These are phyloP conservation scores for Colletotrichum sp. DNA, from an alignment of 2,329 filamentous ascomycete genomes.

Conservation along the genomic window DNA sequence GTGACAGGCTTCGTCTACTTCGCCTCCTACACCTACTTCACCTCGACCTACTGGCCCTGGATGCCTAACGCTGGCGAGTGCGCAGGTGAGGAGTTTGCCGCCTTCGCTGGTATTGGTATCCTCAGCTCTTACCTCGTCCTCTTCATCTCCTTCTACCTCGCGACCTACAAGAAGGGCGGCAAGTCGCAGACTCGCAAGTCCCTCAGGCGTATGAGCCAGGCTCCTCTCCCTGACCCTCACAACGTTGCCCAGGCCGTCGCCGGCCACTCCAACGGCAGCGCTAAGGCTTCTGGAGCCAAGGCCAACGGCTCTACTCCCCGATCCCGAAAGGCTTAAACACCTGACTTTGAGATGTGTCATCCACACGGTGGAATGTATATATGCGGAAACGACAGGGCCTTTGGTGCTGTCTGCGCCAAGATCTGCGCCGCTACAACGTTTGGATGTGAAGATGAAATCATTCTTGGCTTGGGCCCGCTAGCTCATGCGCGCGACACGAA, in stretches of 20 bases:
- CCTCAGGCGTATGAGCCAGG: constrained; percentile 69
- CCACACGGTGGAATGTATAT: constrained; percentile 19
- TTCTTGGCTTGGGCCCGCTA: constrained; percentile 5
- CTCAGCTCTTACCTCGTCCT: constrained; percentile 94
- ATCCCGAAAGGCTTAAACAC: constrained; percentile 70
- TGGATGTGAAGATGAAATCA: constrained; percentile 5
- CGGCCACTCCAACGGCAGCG: constrained; percentile 57
- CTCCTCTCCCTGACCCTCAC: constrained; percentile 81
- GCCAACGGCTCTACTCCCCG: constrained; percentile 66
- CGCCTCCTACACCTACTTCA: constrained; percentile 98
- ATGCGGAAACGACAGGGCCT: background rate
- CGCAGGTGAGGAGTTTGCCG: constrained; percentile 95
- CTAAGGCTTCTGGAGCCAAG: constrained; percentile 59
- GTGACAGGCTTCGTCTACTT: constrained; percentile 92
- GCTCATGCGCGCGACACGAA: background rate
- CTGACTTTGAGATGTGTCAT: background rate
- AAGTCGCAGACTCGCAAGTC: constrained; percentile 83
- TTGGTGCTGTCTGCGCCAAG: background rate
- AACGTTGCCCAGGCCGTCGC: constrained; percentile 61
- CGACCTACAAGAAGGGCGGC: constrained; percentile 89
- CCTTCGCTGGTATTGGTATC: constrained; percentile 89
- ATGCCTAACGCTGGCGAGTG: constrained; percentile 86
- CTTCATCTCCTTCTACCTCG: constrained; percentile 99
- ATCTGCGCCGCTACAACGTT: background rate
- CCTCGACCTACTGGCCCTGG: constrained; percentile 85